Conservation (phyloP, 1,284 basidiomycete species). For the Malassezia sympodialis region DNA sequence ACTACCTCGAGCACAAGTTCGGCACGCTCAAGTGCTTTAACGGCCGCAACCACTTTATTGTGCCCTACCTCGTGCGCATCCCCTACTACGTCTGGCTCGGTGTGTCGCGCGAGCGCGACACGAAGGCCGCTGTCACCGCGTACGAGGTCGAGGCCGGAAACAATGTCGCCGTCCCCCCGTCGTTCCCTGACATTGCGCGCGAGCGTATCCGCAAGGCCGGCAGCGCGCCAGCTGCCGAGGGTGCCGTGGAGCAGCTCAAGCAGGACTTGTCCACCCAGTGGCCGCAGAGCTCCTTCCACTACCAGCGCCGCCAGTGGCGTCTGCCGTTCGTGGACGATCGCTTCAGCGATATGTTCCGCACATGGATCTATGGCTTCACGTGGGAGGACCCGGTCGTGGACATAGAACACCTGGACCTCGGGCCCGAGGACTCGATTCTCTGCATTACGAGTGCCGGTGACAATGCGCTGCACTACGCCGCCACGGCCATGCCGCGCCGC, state of each 20-base stretch:
- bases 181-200: constrained; percentile 40
- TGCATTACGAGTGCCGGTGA: constrained; percentile 72
- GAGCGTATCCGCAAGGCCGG: constrained; percentile 47
- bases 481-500: constrained; percentile 55
- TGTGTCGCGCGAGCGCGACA: constrained; percentile 59
- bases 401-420: constrained; percentile 60
- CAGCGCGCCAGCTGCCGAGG: not conserved
- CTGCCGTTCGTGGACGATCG: constrained; percentile 68
- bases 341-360: constrained; percentile 64
- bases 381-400: constrained; percentile 75
- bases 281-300: constrained; percentile 65
- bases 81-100: constrained; percentile 71
- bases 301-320: constrained; percentile 56
- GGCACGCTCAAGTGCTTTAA: constrained; percentile 61
- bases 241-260: constrained; percentile 26
- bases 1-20: constrained; percentile 72
- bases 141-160: constrained; percentile 67
- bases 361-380: constrained; percentile 64
- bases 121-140: constrained; percentile 56
- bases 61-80: constrained; percentile 61
- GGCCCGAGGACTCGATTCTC: constrained; percentile 60
- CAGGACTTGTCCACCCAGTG: constrained; percentile 33
- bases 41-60: constrained; percentile 62
- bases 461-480: constrained; percentile 71
- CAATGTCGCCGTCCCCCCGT: constrained; percentile 45